A percentile compares a stretch with the other conserved stretches of the same genome.
Conservation (phyloP, 345 rosid species). For the Hevea brasiliensis region DNA sequence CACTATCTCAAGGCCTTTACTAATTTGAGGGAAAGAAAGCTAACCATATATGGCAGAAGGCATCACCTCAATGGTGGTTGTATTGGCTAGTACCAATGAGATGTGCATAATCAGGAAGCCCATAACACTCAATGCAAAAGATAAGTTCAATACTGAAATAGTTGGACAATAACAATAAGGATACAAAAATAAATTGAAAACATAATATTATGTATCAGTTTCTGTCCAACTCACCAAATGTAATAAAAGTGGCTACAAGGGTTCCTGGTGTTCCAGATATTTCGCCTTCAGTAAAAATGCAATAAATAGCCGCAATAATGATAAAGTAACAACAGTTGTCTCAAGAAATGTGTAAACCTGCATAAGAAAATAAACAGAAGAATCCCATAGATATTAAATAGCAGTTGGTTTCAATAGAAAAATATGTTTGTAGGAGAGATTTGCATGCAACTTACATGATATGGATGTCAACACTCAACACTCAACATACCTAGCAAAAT, state of each 20-base stretch:
- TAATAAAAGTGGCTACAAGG: constrained; percentile 28
- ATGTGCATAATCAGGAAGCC: constrained; percentile 39
- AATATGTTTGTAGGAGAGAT: background rate
- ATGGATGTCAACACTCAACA: too few species aligned
- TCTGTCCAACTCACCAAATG: constrained; percentile 25
- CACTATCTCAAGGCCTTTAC: background rate
- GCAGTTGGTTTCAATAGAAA: background rate
- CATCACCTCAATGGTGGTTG: constrained; percentile 36
- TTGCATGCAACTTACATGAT: background rate
- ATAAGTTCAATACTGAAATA: constrained; percentile 32
- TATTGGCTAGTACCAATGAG: constrained; percentile 27
- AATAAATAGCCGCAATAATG: constrained; percentile 24
- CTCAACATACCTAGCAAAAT: background rate
- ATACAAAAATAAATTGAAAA: background rate
- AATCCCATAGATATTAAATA: background rate
- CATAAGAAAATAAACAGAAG: background rate
- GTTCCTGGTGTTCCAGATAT: constrained; percentile 25
- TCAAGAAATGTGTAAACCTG: constrained; percentile 37
- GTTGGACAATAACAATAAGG: background rate
- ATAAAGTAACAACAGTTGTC: constrained; percentile 32
- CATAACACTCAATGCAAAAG: constrained; percentile 33
- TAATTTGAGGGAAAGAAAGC: background rate
- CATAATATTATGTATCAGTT: background rate
- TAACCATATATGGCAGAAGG: background rate
- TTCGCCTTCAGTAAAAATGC: constrained; percentile 28